Evolutionary conservation across 805 yeast genomes (phyloP).

Genomic region (Candida saitoana): DNA sequence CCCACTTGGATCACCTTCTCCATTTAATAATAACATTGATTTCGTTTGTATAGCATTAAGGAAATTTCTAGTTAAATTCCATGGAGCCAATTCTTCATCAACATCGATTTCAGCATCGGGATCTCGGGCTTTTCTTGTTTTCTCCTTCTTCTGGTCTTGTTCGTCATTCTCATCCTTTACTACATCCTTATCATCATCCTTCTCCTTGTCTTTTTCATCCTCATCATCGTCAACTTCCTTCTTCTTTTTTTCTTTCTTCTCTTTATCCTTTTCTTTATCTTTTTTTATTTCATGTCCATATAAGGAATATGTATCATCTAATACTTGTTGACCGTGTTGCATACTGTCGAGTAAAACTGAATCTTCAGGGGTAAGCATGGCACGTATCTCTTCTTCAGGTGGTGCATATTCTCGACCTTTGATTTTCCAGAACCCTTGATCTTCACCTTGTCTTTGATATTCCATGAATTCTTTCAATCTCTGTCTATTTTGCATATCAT

Average conservation of each 20-base stretch:
- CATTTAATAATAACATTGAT: conserved; percentile 92
- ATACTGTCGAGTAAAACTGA: conserved; percentile 80
- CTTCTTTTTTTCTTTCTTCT: conserved; percentile 28
- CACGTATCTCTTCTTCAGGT: conserved; percentile 66
- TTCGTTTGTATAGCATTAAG: conserved; percentile 93
- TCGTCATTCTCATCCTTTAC: conserved; percentile 17
- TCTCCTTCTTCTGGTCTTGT: conserved; percentile 16
- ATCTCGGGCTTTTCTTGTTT: conserved; percentile 30
- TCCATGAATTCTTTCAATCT: conserved; percentile 97
- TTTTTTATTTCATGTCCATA: conserved; percentile 31
- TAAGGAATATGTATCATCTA: conserved; percentile 74
- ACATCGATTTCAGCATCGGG: conserved; percentile 49
- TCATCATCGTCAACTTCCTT: conserved; percentile 36
- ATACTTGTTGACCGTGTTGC: conserved; percentile 87
- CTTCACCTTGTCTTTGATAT: conserved; percentile 88
- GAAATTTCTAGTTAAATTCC: conserved; percentile 92
- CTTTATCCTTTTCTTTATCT: conserved; percentile 21
- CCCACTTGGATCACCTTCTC: conserved; percentile 93
- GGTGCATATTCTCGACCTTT: conserved; percentile 60
- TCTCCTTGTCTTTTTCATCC: conserved; percentile 20
- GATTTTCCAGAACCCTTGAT: conserved; percentile 92
- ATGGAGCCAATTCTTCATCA: conserved; percentile 85
- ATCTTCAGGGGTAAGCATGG: conserved; percentile 92
- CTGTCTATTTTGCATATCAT: conserved; percentile 95
- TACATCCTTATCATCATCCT: conserved; percentile 23